Evolutionary conservation across 1,284 basidiomycete genomes (phyloP).

Genomic region (Marasmius tenuissimus): DNA sequence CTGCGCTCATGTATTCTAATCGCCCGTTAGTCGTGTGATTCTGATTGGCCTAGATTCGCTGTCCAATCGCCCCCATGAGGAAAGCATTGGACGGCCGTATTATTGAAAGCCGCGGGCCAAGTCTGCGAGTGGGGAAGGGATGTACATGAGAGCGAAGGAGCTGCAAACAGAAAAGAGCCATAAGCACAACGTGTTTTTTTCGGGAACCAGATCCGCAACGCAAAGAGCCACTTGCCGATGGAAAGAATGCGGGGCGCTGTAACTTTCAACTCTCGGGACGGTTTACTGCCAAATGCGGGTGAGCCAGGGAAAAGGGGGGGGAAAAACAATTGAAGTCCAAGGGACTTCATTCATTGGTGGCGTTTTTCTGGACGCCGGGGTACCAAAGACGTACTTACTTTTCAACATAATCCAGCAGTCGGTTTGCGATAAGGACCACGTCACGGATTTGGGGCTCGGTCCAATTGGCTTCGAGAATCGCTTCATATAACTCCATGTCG

Average conservation of each 20-base stretch:
- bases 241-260: slow-evolving; percentile 36
- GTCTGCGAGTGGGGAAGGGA: slow-evolving; percentile 46
- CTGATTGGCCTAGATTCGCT: too few relatives aligned
- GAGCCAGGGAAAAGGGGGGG: not conserved
- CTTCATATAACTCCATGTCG: slow-evolving; percentile 68
- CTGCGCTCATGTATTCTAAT: too few relatives aligned
- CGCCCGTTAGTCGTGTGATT: too few relatives aligned
- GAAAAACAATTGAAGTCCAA: not conserved
- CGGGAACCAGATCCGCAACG: not conserved
- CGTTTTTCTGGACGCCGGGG: not conserved
- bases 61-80: slow-evolving; percentile 1
- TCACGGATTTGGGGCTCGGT: slow-evolving; percentile 33
- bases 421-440: slow-evolving; percentile 41
- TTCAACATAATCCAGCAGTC: slow-evolving; percentile 45
- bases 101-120: slow-evolving; percentile 70
- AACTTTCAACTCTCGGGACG: slow-evolving; percentile 34
- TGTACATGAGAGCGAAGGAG: slow-evolving; percentile 42
- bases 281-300: slow-evolving; percentile 35
- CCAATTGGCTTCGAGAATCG: slow-evolving; percentile 63
- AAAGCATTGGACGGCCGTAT: slow-evolving; percentile 54
- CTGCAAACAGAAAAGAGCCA: slow-evolving; percentile 27
- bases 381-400: slow-evolving; percentile 45
- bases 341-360: not conserved
- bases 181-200: not conserved
- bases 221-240: slow-evolving; percentile 31